Evolutionary conservation across 345 rosid genomes (phyloP).

Genomic region (Euclidium syriacum): DNA sequence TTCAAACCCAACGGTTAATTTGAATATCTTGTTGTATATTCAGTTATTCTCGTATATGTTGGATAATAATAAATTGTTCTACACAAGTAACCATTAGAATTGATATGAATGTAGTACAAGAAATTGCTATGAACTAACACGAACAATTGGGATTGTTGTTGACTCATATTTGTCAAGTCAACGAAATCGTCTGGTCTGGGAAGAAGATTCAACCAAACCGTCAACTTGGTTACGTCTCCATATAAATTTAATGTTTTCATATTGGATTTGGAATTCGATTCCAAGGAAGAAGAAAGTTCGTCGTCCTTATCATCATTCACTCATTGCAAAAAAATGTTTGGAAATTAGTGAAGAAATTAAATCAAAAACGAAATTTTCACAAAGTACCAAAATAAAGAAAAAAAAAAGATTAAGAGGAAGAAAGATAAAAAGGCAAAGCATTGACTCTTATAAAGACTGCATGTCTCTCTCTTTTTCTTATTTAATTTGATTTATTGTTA

Average conservation of each 20-base stretch:
- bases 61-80: no score
- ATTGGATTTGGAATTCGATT: not conserved
- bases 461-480: conserved; percentile 10
- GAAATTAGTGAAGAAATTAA: conserved; percentile 23
- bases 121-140: no score
- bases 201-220: conserved; percentile 20
- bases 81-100: no score
- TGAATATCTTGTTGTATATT: no score
- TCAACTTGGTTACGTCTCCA: conserved; percentile 1
- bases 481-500: not conserved
- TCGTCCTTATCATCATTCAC: conserved; percentile 23
- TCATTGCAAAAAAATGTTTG: conserved; percentile 14
- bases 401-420: conserved; percentile 8
- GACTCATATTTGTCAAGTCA: conserved; percentile 8
- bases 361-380: conserved; percentile 13
- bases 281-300: conserved; percentile 9
- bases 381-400: conserved; percentile 8
- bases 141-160: no score
- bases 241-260: not conserved
- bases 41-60: no score
- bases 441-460: conserved; percentile 22
- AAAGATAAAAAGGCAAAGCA: conserved; percentile 8
- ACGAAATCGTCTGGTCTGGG: conserved; percentile 2
- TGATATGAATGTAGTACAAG: no score
- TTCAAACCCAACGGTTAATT: no score